These are phyloP conservation scores for Crucibulum laeve DNA, from an alignment of 768 basidiomycete genomes.

Conservation along the genomic window DNA sequence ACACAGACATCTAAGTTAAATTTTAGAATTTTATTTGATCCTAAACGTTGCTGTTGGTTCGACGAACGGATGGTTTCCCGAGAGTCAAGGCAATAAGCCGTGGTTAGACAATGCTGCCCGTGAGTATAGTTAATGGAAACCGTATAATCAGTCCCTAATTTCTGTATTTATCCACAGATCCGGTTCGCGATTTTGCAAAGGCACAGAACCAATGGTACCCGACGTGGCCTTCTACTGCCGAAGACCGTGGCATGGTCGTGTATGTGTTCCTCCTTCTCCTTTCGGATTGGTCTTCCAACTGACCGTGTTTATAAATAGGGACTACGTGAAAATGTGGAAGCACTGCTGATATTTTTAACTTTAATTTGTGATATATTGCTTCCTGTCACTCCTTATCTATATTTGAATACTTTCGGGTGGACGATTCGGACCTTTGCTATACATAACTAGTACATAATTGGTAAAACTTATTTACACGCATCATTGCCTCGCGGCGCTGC, in stretches of 20 bases:
- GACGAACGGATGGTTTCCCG: conserved; percentile 89
- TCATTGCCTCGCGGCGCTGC: no score
- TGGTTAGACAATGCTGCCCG: conserved; percentile 64
- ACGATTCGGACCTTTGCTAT: no score
- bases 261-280: conserved; percentile 25
- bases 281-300: background rate
- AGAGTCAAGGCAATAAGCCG: conserved; percentile 74
- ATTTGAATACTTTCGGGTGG: background rate
- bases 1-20: background rate
- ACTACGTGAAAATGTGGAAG: conserved; percentile 58
- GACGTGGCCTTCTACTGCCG: conserved; percentile 66
- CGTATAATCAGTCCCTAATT: background rate
- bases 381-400: background rate
- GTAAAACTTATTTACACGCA: no score
- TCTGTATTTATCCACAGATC: conserved; percentile 31
- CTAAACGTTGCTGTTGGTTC: conserved; percentile 79
- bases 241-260: conserved; percentile 69
- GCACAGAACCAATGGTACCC: conserved; percentile 60
- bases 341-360: conserved; percentile 31
- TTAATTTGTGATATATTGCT: background rate
- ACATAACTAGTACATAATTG: no score
- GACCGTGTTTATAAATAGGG: conserved; percentile 22
- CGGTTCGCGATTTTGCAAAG: conserved; percentile 61
- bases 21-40: conserved; percentile 74
- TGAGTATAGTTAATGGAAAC: conserved; percentile 20